A percentile compares a stretch with the other conserved stretches of the same genome.
Conservation (phyloP, 352 stramenopile species). For the Globisporangium cederbergense region DNA sequence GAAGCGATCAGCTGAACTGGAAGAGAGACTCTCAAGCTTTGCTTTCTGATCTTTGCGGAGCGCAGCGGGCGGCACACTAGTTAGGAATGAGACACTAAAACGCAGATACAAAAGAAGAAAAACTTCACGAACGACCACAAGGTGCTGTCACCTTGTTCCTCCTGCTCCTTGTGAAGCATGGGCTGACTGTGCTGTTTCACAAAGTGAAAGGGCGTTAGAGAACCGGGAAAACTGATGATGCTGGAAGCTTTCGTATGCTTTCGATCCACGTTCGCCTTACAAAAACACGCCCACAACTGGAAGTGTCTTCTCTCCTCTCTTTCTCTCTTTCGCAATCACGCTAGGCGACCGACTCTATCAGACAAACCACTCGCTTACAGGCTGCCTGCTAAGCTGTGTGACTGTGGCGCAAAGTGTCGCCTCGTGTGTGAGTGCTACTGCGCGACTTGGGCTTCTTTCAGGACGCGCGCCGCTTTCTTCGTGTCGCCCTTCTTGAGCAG, state of each 20-base stretch:
- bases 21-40: not conserved
- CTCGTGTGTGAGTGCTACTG: slow-evolving; percentile 22
- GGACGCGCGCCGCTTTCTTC: slow-evolving; percentile 84
- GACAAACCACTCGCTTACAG: slow-evolving; percentile 2
- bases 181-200: not conserved
- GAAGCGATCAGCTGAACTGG: not conserved
- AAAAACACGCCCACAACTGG: slow-evolving; percentile 1
- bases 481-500: slow-evolving; percentile 86
- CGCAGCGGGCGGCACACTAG: slow-evolving; percentile 9
- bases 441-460: slow-evolving; percentile 83
- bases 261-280: slow-evolving; percentile 9
- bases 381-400: not conserved
- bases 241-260: slow-evolving; percentile 2
- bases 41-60: not conserved
- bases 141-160: not conserved
- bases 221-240: not conserved
- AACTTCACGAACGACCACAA: not conserved
- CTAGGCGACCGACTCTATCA: slow-evolving; percentile 2
- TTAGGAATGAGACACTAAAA: slow-evolving; percentile 22
- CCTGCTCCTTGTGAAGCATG: not conserved
- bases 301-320: not conserved
- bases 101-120: slow-evolving; percentile 9
- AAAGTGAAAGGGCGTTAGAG: not conserved
- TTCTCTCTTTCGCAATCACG: slow-evolving; percentile 1
- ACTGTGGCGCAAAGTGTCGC: not conserved